These are phyloP conservation scores for Centrapalus pauciflorus DNA, from an alignment of 129 eudicot species.

Conservation along the genomic window DNA sequence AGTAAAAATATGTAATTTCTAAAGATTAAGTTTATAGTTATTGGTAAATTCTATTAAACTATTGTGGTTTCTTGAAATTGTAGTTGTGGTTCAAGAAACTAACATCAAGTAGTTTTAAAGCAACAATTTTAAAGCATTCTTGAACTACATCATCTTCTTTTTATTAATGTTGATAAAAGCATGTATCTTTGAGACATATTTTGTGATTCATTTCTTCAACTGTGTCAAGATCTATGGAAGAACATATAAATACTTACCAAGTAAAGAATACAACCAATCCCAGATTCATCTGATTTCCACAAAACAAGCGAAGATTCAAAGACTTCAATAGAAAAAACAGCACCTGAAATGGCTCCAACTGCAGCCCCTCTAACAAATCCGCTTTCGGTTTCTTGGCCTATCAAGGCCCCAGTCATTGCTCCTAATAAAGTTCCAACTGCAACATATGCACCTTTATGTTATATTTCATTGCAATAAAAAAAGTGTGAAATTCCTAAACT, in stretches of 20 bases:
- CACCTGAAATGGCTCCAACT: constrained; percentile 96
- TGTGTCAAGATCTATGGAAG: background rate
- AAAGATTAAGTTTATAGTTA: background rate
- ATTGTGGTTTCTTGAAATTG: constrained; percentile 6
- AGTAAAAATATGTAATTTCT: background rate
- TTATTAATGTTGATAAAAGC: background rate
- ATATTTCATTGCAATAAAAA: constrained; percentile 8
- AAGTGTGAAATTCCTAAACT: background rate
- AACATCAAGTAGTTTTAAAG: background rate
- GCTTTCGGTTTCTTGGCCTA: constrained; percentile 97
- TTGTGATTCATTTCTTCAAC: constrained; percentile 3
- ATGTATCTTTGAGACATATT: background rate
- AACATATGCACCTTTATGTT: constrained; percentile 7
- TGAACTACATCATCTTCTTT: background rate
- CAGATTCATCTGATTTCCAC: constrained; percentile 96
- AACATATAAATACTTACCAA: constrained; percentile 49
- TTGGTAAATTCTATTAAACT: background rate
- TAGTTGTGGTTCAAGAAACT: background rate
- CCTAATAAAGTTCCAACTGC: constrained; percentile 97
- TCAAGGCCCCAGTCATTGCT: constrained; percentile 91
- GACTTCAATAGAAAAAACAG: constrained; percentile 95
- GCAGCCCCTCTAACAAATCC: constrained; percentile 96
- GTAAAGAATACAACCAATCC: constrained; percentile 80
- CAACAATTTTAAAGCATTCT: background rate
- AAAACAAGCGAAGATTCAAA: constrained; percentile 86